Conservation (phyloP, 2,329 filamentous ascomycete genomes). For the Aspergillus jensenii region DNA sequence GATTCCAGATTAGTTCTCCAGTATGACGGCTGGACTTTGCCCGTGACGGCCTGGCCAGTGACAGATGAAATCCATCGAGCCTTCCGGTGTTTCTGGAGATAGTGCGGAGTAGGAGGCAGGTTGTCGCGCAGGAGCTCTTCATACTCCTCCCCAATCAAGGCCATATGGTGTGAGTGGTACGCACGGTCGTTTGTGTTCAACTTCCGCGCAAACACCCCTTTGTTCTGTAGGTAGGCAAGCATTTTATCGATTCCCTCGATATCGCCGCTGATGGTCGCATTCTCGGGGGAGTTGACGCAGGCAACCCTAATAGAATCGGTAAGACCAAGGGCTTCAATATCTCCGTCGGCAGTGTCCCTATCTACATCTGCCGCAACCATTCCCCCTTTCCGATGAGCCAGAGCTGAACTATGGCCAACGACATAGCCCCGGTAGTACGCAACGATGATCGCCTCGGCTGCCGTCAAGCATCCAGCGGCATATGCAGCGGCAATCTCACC, state of each 20-base stretch:
- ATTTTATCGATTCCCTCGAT: slow-evolving; percentile 33
- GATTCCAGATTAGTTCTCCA: background rate
- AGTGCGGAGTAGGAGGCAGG: background rate
- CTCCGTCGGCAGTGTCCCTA: background rate
- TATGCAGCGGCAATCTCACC: slow-evolving; percentile 46
- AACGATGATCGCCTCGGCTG: background rate
- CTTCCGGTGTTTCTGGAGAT: background rate
- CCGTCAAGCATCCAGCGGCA: background rate
- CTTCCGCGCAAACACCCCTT: slow-evolving; percentile 37
- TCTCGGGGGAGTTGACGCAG: slow-evolving; percentile 41
- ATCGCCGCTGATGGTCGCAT: slow-evolving; percentile 49
- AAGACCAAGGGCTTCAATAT: background rate
- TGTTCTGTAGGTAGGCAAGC: slow-evolving; percentile 23
- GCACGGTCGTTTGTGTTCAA: slow-evolving; percentile 43
- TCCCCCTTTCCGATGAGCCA: background rate
- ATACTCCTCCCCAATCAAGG: slow-evolving; percentile 10
- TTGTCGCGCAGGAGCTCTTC: background rate
- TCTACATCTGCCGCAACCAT: background rate
- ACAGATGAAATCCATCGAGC: background rate
- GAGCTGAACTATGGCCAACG: background rate
- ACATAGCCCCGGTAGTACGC: background rate
- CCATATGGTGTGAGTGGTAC: slow-evolving; percentile 49
- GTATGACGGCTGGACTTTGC: background rate
- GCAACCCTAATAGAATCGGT: slow-evolving; percentile 31
- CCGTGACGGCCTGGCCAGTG: no score